Conservation (phyloP, 805 yeast genomes). For the Kluyveromyces nonfermentans region DNA sequence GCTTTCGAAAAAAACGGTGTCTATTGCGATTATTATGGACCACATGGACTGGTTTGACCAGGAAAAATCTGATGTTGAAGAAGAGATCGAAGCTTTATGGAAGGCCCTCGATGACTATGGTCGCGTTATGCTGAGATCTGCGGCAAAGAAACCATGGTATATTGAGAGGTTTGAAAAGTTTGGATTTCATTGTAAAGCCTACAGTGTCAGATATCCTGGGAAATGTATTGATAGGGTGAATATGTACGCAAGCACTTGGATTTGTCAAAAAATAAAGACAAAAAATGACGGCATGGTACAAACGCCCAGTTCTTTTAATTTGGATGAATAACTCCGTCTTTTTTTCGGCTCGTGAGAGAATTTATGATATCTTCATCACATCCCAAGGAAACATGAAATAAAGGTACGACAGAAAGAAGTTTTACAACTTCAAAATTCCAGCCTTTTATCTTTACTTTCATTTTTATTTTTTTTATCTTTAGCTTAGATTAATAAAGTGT, state of each 20-base stretch:
- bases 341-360: too few species aligned
- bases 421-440: too few species aligned
- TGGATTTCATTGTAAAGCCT: conserved; percentile 64
- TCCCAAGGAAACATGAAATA: too few species aligned
- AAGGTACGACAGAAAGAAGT: too few species aligned
- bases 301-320: conserved; percentile 20
- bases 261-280: conserved; percentile 45
- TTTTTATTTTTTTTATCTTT: too few species aligned
- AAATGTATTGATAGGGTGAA: conserved; percentile 68
- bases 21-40: conserved; percentile 79
- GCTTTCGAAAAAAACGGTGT: conserved; percentile 49
- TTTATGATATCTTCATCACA: neutral
- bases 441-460: too few species aligned
- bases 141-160: conserved; percentile 71
- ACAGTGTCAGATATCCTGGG: conserved; percentile 56
- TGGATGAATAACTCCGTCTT: conserved; percentile 4
- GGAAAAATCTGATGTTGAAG: conserved; percentile 48
- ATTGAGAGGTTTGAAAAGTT: conserved; percentile 53
- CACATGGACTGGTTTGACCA: conserved; percentile 90
- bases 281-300: conserved; percentile 10
- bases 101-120: conserved; percentile 59
- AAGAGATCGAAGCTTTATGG: conserved; percentile 56
- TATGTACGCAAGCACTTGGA: conserved; percentile 88
- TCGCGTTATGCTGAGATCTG: conserved; percentile 67
- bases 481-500: too few species aligned